phyloP scores from a whole-genome alignment of 306 rosid genomes.

The Malus fusca region DNA sequence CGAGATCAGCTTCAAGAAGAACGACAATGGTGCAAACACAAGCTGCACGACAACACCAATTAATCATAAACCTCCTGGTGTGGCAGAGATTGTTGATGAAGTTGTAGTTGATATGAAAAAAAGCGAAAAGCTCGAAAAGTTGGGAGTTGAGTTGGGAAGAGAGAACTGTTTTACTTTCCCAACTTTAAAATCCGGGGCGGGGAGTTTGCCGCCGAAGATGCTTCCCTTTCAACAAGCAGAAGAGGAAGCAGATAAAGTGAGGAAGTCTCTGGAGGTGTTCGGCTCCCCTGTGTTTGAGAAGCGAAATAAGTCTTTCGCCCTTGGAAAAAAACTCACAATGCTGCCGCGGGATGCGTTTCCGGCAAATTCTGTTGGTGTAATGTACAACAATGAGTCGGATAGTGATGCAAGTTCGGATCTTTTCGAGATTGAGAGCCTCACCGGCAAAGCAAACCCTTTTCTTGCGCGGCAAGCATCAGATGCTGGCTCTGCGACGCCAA shows the following conservation, averaged over 20 bases:
- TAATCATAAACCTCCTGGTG: neutral
- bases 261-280: conserved; percentile 66
- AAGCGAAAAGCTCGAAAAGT: conserved; percentile 22
- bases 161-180: conserved; percentile 32
- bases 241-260: conserved; percentile 16
- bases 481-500: conserved; percentile 56
- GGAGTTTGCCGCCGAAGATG: conserved; percentile 22
- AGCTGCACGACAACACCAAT: conserved; percentile 14
- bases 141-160: conserved; percentile 17
- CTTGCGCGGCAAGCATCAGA: conserved; percentile 38
- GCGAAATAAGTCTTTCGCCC: conserved; percentile 46
- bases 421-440: conserved; percentile 76
- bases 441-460: conserved; percentile 43
- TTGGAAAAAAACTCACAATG: conserved; percentile 45
- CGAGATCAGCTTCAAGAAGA: conserved; percentile 51
- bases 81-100: conserved; percentile 19
- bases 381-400: conserved; percentile 38
- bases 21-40: conserved; percentile 6
- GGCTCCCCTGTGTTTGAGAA: conserved; percentile 51
- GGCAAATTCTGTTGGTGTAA: conserved; percentile 17
- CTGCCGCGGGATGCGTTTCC: conserved; percentile 34
- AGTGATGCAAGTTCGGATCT: conserved; percentile 97
- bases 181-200: conserved; percentile 13
- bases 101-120: conserved; percentile 5
- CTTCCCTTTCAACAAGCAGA: conserved; percentile 34